Percentiles rank a stretch among this genome's conserved stretches.
Conservation (phyloP, 1,139 yeast genomes). For the Suhomyces kunorum region DNA sequence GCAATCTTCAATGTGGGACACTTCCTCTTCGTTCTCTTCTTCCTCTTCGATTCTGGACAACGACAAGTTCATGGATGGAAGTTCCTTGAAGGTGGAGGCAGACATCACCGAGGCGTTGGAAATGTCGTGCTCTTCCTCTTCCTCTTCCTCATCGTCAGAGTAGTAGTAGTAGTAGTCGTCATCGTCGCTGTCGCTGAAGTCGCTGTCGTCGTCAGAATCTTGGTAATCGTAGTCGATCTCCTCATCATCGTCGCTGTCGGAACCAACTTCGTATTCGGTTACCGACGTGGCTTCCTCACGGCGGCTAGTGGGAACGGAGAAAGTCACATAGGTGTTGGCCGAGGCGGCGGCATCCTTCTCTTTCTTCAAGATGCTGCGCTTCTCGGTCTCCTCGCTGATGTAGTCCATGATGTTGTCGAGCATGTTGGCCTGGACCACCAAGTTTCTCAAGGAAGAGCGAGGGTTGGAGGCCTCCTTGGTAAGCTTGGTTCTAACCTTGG, state of each 20-base stretch:
- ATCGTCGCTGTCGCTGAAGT: constrained; percentile 26
- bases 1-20: constrained; percentile 13
- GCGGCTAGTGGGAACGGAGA: constrained; percentile 12
- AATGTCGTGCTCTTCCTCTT: constrained; percentile 3
- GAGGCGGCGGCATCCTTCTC: constrained; percentile 9
- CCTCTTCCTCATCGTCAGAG: constrained; percentile 19
- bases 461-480: constrained; percentile 64
- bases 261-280: constrained; percentile 25
- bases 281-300: constrained; percentile 19
- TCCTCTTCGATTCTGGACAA: constrained; percentile 23
- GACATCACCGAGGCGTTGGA: constrained; percentile 1
- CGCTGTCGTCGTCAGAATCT: constrained; percentile 4
- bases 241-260: constrained; percentile 17
- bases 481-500: constrained; percentile 67
- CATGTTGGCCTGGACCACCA: constrained; percentile 77
- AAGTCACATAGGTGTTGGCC: constrained; percentile 14
- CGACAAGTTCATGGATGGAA: constrained; percentile 30
- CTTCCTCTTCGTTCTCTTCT: constrained; percentile 25
- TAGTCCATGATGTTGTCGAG: constrained; percentile 68
- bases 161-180: constrained; percentile 34
- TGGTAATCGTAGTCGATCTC: constrained; percentile 27
- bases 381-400: constrained; percentile 36
- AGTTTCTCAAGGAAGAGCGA: constrained; percentile 59
- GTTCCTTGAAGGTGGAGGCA: constrained; percentile 19
- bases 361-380: constrained; percentile 21